These are phyloP conservation scores for Evernia prunastri DNA, from an alignment of 495 filamentous ascomycete species.

Conservation along the genomic window DNA sequence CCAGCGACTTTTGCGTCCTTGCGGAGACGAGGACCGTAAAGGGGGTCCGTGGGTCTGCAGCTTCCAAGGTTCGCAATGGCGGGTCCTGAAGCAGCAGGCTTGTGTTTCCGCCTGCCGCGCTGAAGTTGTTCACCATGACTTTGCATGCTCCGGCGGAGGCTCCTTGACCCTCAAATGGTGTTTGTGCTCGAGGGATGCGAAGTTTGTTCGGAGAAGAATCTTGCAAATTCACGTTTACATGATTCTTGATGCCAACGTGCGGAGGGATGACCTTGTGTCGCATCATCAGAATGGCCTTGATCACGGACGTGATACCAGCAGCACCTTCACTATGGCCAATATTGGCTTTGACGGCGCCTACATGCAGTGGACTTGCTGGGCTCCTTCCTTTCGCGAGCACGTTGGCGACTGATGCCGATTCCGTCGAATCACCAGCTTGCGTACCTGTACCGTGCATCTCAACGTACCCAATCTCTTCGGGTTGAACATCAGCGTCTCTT, in stretches of 20 bases:
- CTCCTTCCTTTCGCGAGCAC: too few species aligned
- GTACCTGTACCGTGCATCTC: constrained; percentile 32
- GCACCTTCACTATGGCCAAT: constrained; percentile 43
- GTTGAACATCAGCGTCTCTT: constrained; percentile 22
- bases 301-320: constrained; percentile 38
- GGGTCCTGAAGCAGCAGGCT: constrained; percentile 50
- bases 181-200: too few species aligned
- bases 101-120: constrained; percentile 52
- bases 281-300: constrained; percentile 43
- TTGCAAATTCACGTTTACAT: constrained; percentile 26
- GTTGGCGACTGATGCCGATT: constrained; percentile 29
- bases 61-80: too few species aligned
- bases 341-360: constrained; percentile 40
- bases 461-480: constrained; percentile 28
- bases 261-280: constrained; percentile 30
- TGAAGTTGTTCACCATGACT: constrained; percentile 66
- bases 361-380: constrained; percentile 20
- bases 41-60: too few species aligned
- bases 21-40: too few species aligned
- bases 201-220: too few species aligned
- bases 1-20: too few species aligned
- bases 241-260: constrained; percentile 30
- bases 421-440: constrained; percentile 3
- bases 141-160: too few species aligned
- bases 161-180: too few species aligned